Base-by-base conservation (phyloP, 2,329 filamentous ascomycete species). In the Cryphonectria carpinicola region DNA sequence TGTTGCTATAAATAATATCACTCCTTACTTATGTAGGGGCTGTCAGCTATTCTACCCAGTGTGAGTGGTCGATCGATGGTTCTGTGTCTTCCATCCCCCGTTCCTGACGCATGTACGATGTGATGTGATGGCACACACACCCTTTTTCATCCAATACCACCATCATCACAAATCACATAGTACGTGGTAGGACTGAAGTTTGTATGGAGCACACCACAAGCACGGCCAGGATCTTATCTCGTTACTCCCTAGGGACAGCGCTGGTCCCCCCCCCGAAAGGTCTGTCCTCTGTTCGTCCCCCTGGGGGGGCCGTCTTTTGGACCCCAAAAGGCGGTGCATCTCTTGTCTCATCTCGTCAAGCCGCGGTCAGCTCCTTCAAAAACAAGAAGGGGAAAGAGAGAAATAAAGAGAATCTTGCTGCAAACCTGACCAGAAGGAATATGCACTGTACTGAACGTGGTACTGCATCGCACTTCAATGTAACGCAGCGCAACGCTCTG, bases 261-360 rank as follows among this genome's bases (percentile, higher is more conserved):
- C 25, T 14, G 25, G 4, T 17, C 7, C n/a, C 43, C 14, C 43
- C 43, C 43, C 43, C 14, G 4, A 19, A 49, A 49, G 46, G 19
- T 22, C 46, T 22, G 46, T 49, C 46, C 46, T 49, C 17, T 49
- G 17, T 22, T 39, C 37, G 37, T 39, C 10, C 22, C 54, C 54
- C 13, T 19, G 6, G 54, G 25, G 54, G 19, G 54, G 35, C 58
- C 35, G 58, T 46, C 52, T 10, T 69, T 54, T 60, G 63, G 67
- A 66, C 67, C 67, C 67, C 70, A 69, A 69, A 66, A 56, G 70
- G 70, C 63, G 63, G 67, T 66, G 67, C 70, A 35, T 54, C 46
- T 49, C 46, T 64, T 62, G 67, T 66, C 65, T 69, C 70, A 71
- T 28, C 41, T 67, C 14, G 63, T 58, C 63, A 61, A 52, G 63